phyloP scores from a whole-genome alignment of 2,329 filamentous ascomycete species.

The Periconia macrospinosa region DNA sequence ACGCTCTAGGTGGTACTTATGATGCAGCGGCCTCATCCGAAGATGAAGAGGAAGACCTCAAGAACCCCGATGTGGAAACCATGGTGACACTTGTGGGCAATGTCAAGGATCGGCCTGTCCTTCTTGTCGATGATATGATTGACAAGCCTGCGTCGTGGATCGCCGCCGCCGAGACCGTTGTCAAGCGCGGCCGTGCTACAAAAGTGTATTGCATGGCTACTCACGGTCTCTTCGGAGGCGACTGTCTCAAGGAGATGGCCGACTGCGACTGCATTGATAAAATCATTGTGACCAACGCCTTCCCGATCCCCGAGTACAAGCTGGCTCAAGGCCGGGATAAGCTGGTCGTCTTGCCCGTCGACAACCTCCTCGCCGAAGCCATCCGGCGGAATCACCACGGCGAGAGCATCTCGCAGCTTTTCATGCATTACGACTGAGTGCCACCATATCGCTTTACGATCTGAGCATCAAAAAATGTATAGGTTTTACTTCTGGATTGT shows the following conservation, averaged over 20 bases:
- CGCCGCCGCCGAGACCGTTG: slow-evolving; percentile 92
- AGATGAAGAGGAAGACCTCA: slow-evolving; percentile 88
- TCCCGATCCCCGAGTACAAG: slow-evolving; percentile 81
- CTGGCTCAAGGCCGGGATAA: slow-evolving; percentile 70
- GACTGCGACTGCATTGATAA: slow-evolving; percentile 90
- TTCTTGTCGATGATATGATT: slow-evolving; percentile 99
- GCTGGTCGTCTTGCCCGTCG: slow-evolving; percentile 86
- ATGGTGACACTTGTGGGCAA: slow-evolving; percentile 98
- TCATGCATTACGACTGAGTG: slow-evolving; percentile 46
- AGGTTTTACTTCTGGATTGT: neutral
- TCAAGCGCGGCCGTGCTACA: slow-evolving; percentile 87
- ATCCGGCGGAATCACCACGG: slow-evolving; percentile 97
- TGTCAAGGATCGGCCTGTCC: slow-evolving; percentile 82
- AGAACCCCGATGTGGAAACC: slow-evolving; percentile 80
- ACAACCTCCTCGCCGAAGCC: slow-evolving; percentile 83
- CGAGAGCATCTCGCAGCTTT: slow-evolving; percentile 68
- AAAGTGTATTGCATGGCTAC: slow-evolving; percentile 98
- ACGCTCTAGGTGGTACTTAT: slow-evolving; percentile 78
- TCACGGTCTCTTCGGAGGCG: slow-evolving; percentile 89
- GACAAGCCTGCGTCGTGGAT: slow-evolving; percentile 98
- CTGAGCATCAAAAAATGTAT: too few species aligned
- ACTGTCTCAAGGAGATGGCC: slow-evolving; percentile 87
- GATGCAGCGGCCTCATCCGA: slow-evolving; percentile 84
- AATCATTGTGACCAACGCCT: slow-evolving; percentile 96
- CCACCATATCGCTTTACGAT: too few species aligned